Percentiles rank a stretch among this genome's conserved stretches.
Conservation (phyloP, 441 rosid genomes). For the Croton laevigatus region DNA sequence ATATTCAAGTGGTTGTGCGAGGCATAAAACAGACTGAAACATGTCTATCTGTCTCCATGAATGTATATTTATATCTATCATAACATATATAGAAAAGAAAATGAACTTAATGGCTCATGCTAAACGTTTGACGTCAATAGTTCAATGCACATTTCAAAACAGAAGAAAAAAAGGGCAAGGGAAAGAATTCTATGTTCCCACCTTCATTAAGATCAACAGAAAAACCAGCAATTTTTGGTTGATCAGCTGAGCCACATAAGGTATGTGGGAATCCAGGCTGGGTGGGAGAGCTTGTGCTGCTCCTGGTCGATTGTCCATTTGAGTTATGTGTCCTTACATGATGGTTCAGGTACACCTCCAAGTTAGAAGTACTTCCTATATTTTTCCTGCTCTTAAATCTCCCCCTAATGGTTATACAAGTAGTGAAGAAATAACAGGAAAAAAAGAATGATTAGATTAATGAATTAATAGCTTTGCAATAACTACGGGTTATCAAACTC, state of each 20-base stretch:
- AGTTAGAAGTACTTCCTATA: constrained; percentile 44
- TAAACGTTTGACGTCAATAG: neutral
- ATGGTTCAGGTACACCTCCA: constrained; percentile 57
- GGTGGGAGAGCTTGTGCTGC: constrained; percentile 39
- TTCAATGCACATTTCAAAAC: constrained; percentile 9
- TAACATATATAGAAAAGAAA: neutral
- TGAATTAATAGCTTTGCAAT: constrained; percentile 6
- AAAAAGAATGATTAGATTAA: constrained; percentile 1
- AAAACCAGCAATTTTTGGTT: constrained; percentile 39
- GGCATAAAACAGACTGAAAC: neutral
- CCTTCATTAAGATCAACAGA: constrained; percentile 74
- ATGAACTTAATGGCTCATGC: neutral
- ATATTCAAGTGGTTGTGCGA: neutral
- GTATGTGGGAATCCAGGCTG: constrained; percentile 38
- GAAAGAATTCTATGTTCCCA: constrained; percentile 18
- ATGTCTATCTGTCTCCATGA: neutral
- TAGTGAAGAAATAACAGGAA: neutral
- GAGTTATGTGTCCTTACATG: constrained; percentile 39
- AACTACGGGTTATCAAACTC: constrained; percentile 1
- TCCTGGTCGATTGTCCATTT: constrained; percentile 48
- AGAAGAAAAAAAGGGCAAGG: constrained; percentile 1
- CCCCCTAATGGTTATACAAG: constrained; percentile 37
- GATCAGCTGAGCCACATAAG: constrained; percentile 37
- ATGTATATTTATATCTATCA: neutral
- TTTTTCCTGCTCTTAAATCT: constrained; percentile 58